phyloP scores from a whole-genome alignment of 2,329 filamentous ascomycete genomes.

The Ambrosiella xylebori region DNA sequence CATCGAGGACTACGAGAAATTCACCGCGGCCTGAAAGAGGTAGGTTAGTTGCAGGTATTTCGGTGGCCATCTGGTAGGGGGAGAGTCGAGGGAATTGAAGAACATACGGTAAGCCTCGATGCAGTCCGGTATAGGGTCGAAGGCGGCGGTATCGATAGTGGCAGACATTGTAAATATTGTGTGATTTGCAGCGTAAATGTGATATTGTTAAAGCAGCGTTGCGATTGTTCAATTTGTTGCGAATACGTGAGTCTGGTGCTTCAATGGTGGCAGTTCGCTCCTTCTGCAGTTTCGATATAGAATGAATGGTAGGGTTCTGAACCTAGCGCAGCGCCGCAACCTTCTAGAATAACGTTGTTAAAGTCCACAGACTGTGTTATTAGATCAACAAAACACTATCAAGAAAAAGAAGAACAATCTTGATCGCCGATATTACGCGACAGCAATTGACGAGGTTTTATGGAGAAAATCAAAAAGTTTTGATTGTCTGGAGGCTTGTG shows the following conservation, averaged over 20 bases:
- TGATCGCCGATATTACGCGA: not conserved
- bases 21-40: constrained; percentile 49
- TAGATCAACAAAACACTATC: not conserved
- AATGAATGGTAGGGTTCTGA: not conserved
- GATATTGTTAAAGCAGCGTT: not conserved
- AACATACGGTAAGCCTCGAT: constrained; percentile 46
- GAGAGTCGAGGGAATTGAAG: not conserved
- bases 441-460: not conserved
- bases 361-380: not conserved
- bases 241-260: not conserved
- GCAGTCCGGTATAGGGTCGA: constrained; percentile 48
- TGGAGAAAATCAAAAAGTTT: not conserved
- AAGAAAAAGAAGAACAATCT: not conserved
- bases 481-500: not conserved
- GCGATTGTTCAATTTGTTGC: no score
- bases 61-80: constrained; percentile 10
- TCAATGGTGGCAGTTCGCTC: not conserved
- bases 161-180: constrained; percentile 28
- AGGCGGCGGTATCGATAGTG: constrained; percentile 33
- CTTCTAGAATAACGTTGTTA: no score
- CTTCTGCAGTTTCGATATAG: not conserved
- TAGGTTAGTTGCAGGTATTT: constrained; percentile 1
- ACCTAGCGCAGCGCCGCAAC: not conserved
- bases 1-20: constrained; percentile 92
- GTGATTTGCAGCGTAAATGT: not conserved